These are phyloP conservation scores for Lagenaria siceraria DNA, from an alignment of 306 rosid species.

Conservation along the genomic window DNA sequence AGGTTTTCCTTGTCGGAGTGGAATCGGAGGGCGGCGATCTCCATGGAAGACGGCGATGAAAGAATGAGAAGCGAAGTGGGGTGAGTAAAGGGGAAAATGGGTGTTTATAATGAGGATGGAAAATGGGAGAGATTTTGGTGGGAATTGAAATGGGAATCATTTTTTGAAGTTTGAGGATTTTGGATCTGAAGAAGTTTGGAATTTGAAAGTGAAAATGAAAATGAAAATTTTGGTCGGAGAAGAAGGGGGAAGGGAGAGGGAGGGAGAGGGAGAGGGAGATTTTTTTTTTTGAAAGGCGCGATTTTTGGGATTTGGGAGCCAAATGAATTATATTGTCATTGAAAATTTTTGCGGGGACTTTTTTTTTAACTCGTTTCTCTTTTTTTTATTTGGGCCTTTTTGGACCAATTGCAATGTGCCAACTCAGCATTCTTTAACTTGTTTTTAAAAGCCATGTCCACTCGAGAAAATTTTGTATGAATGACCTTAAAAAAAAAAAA, in stretches of 20 bases:
- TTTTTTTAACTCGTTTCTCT: too few species aligned
- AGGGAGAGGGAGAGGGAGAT: background rate
- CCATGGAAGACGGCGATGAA: background rate
- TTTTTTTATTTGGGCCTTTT: too few species aligned
- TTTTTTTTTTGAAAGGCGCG: background rate
- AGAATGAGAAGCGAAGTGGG: background rate
- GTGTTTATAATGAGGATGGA: background rate
- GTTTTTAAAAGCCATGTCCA: too few species aligned
- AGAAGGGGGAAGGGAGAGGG: background rate
- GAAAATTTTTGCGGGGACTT: background rate
- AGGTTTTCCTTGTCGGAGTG: constrained; percentile 4
- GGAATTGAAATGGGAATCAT: background rate
- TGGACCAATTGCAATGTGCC: background rate
- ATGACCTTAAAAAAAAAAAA: too few species aligned
- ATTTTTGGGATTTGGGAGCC: background rate
- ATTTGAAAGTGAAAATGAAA: background rate
- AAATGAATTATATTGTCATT: background rate
- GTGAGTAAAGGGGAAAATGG: background rate
- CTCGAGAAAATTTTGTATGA: too few species aligned
- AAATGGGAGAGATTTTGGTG: background rate
- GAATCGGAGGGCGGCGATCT: background rate
- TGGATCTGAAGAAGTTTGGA: background rate
- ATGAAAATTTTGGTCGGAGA: background rate
- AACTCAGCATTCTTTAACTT: background rate
- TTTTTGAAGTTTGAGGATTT: background rate